Conservation (phyloP, 371 early-diverging fungal genomes). For the Cokeromyces recurvatus region DNA sequence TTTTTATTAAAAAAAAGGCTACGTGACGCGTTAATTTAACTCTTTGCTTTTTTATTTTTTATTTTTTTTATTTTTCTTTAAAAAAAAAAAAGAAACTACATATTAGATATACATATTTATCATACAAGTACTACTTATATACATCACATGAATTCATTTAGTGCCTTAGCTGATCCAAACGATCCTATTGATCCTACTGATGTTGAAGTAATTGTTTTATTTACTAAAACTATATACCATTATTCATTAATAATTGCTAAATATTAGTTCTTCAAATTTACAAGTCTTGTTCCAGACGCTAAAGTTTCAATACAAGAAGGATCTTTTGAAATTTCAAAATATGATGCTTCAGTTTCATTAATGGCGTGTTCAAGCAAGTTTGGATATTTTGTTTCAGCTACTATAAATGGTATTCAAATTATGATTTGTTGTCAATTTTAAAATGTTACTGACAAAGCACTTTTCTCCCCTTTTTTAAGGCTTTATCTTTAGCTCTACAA, state of each 20-base stretch:
- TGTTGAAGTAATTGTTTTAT: constrained; percentile 13
- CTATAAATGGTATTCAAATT: constrained; percentile 33
- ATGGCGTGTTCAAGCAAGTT: constrained; percentile 31
- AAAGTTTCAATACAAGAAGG: constrained; percentile 32
- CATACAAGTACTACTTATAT: too few relatives aligned
- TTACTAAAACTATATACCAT: too few relatives aligned
- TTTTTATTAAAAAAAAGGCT: not conserved
- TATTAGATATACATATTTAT: too few relatives aligned
- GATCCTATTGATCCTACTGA: constrained; percentile 19
- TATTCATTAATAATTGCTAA: not conserved
- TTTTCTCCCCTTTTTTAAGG: too few relatives aligned
- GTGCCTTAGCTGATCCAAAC: constrained; percentile 6
- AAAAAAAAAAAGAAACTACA: constrained; percentile 4
- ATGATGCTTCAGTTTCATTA: constrained; percentile 30
- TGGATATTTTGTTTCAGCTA: constrained; percentile 39
- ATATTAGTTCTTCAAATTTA: constrained; percentile 33
- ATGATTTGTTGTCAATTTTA: too few relatives aligned
- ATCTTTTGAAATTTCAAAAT: constrained; percentile 19
- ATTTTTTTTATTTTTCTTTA: not conserved
- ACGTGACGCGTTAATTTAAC: too few relatives aligned
- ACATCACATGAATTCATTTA: constrained; percentile 14
- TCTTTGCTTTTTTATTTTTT: constrained; percentile 2
- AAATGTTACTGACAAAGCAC: too few relatives aligned
- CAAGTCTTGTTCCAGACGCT: constrained; percentile 35
- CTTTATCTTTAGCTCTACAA: constrained; percentile 29